These are phyloP conservation scores for Lachnellula hyalina DNA, from an alignment of 2,329 filamentous ascomycete species.

Conservation along the genomic window DNA sequence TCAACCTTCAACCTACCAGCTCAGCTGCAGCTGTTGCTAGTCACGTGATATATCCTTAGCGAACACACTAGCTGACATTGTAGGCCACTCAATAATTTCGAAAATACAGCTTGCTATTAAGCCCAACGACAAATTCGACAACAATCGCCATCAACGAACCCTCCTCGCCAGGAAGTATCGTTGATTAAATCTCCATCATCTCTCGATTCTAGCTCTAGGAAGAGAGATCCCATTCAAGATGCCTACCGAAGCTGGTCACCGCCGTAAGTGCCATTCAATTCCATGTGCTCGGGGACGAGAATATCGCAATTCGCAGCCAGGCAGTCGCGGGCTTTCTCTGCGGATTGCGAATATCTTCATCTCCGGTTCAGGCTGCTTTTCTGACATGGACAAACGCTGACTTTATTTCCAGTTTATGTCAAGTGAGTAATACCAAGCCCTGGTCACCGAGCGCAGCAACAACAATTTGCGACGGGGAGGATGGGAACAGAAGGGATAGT, in stretches of 20 bases:
- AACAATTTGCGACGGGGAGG: not conserved
- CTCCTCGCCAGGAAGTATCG: constrained; percentile 29
- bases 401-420: constrained; percentile 65
- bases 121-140: constrained; percentile 28
- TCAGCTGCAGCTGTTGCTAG: not conserved
- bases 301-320: not conserved
- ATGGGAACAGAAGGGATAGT: not conserved
- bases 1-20: not conserved
- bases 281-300: not conserved
- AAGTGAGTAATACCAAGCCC: constrained; percentile 60
- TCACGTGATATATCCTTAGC: constrained; percentile 5
- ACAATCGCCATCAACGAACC: constrained; percentile 28
- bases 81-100: constrained; percentile 10
- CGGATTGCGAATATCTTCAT: not conserved
- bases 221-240: constrained; percentile 62
- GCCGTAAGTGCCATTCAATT: constrained; percentile 60
- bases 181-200: constrained; percentile 20
- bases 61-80: not conserved
- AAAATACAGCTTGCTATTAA: constrained; percentile 12
- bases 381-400: constrained; percentile 25
- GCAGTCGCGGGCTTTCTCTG: not conserved
- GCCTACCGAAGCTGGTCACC: constrained; percentile 83
- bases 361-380: not conserved
- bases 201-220: constrained; percentile 38
- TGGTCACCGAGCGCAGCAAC: not conserved